These are phyloP conservation scores for Aspergillus intermedius DNA, from an alignment of 2,329 filamentous ascomycete species.

Conservation along the genomic window DNA sequence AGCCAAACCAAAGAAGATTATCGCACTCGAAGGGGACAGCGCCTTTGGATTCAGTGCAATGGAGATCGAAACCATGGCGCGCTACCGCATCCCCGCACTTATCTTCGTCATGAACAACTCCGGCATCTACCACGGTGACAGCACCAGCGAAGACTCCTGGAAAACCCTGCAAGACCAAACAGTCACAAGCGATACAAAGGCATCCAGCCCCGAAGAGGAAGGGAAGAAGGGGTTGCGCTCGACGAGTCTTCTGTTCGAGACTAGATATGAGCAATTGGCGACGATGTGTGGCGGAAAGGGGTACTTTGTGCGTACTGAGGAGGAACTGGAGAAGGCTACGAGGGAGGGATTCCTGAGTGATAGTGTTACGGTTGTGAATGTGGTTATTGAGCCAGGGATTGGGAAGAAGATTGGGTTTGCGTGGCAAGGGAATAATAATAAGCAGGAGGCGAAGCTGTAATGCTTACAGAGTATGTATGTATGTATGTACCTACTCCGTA, in stretches of 20 bases:
- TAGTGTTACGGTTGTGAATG: slow-evolving; percentile 49
- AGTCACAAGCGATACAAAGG: slow-evolving; percentile 20
- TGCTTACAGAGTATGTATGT: not conserved
- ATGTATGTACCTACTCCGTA: not conserved
- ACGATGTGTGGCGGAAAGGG: slow-evolving; percentile 51
- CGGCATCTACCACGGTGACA: slow-evolving; percentile 45
- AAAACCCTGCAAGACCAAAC: slow-evolving; percentile 39
- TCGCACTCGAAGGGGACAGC: slow-evolving; percentile 51
- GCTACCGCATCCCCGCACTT: slow-evolving; percentile 49
- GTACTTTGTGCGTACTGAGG: slow-evolving; percentile 46
- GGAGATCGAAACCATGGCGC: slow-evolving; percentile 52
- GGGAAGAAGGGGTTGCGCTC: slow-evolving; percentile 37
- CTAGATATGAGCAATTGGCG: slow-evolving; percentile 50
- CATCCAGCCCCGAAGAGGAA: slow-evolving; percentile 5
- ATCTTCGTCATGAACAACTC: slow-evolving; percentile 54
- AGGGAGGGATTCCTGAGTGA: slow-evolving; percentile 43
- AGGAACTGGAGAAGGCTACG: slow-evolving; percentile 47
- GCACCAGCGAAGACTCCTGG: slow-evolving; percentile 37
- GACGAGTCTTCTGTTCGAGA: slow-evolving; percentile 49
- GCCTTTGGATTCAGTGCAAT: slow-evolving; percentile 52
- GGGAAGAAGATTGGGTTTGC: slow-evolving; percentile 36
- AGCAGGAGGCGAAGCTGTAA: slow-evolving; percentile 19
- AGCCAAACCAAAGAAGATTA: slow-evolving; percentile 44
- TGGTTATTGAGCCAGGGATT: slow-evolving; percentile 49
- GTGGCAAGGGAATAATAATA: slow-evolving; percentile 26